Base-by-base conservation (phyloP, 2,329 filamentous ascomycete species). In the Trichoderma citrinoviride region DNA sequence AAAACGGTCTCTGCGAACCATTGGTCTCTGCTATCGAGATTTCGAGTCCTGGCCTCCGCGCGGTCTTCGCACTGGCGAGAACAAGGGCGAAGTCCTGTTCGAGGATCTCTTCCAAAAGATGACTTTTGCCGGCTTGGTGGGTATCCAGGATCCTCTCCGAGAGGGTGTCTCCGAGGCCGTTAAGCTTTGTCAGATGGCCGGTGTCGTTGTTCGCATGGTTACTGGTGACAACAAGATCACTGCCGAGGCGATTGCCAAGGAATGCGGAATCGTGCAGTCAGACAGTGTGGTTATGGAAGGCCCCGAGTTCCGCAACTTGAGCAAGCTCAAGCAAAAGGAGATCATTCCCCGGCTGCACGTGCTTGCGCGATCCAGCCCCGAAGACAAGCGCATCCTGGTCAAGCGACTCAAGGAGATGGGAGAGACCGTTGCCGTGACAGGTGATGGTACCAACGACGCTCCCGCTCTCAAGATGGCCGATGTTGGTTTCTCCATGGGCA, bases 401-500 rank as follows among this genome's bases (percentile, higher is more conserved):
- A 85, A 86, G 73, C 83, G 86, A 61, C 82, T 93, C 67, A 91
- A 90, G 76, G 87, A 89, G 67, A 82, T 87, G 73, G 87, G 87
- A 52, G 90, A 94, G 75, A 92, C 88, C 17, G 91, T 94, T 58
- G 91, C 91, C 50, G 91, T 93, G 12, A 94, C 91, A 33, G 91
- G 91, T 69, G 91, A 94, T 71, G 91, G 91, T 63, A 93, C 91
- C 70, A 94, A 94, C 74, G 91, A 94, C 76, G 91, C 90, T 4
- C 90, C 90, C 27, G 91, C 91, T 56, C 82, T 94, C 55, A 93
- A 91, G 77, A 88, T 88, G 71, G 91, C 91, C 7, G 90, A 94
- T 72, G 89, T 94, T 55, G 91, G 91, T 27, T 93, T 94, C 77
- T 92, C 90, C 19, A 94, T 94, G 91, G 91, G 91, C 69, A 91